Percentiles rank a stretch among this genome's conserved stretches.
These are phyloP conservation scores for Podospora fimiseda DNA, from an alignment of 495 filamentous ascomycete species.

Conservation along the genomic window DNA sequence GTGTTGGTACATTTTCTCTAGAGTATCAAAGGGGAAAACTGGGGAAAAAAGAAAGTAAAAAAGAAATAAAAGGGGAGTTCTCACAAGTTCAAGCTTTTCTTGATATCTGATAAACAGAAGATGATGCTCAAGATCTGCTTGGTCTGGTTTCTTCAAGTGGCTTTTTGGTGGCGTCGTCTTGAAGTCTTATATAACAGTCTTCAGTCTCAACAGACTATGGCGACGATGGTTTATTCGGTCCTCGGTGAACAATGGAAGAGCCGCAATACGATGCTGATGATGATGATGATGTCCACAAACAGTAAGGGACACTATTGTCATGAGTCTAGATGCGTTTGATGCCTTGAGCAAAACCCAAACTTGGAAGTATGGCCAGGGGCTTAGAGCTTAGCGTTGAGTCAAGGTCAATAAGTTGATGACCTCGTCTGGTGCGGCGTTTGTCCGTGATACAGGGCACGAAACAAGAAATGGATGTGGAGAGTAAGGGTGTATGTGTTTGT, in stretches of 20 bases:
- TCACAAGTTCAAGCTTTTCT: conserved; percentile 22
- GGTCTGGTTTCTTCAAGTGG: conserved; percentile 9
- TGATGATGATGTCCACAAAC: not conserved
- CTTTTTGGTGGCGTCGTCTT: too few species aligned
- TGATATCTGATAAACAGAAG: too few species aligned
- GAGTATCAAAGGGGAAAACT: conserved; percentile 3
- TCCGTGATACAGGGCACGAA: conserved; percentile 1
- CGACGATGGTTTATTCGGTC: too few species aligned
- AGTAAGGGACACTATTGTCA: not conserved
- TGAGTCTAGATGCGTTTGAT: not conserved
- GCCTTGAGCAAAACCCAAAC: conserved; percentile 8
- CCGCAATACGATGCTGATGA: too few species aligned
- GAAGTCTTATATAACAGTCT: too few species aligned
- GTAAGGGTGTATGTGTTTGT: not conserved
- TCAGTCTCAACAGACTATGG: too few species aligned
- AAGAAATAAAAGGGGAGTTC: too few species aligned
- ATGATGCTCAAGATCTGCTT: too few species aligned
- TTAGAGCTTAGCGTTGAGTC: conserved; percentile 17
- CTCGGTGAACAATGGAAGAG: too few species aligned
- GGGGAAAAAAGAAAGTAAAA: conserved; percentile 5
- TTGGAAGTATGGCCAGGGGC: conserved; percentile 16
- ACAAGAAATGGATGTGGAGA: conserved; percentile 3
- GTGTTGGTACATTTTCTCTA: conserved; percentile 28
- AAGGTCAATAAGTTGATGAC: not conserved
- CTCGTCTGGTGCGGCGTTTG: conserved; percentile 14